Conservation (phyloP, 371 early-diverging fungal genomes). For the Polyrhizophydium stewartii region DNA sequence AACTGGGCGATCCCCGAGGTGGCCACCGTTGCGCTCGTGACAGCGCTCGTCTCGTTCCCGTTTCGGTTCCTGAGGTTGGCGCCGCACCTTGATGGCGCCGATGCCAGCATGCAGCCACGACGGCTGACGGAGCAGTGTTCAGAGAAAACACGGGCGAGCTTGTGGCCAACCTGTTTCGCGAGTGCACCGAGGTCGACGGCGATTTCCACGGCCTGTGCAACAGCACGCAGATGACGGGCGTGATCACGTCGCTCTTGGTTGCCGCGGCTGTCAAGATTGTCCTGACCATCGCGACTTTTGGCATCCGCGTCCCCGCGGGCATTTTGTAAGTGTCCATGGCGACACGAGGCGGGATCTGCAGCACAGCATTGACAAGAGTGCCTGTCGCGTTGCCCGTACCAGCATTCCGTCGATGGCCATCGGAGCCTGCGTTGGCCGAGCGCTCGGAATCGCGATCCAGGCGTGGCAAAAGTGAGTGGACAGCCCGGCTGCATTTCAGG, state of each 20-base stretch:
- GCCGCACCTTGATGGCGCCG: slow-evolving; percentile 28
- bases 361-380: neutral
- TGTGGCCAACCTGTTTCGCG: slow-evolving; percentile 78
- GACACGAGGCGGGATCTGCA: no score
- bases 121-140: neutral
- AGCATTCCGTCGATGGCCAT: slow-evolving; percentile 86
- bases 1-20: slow-evolving; percentile 70
- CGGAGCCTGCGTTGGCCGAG: slow-evolving; percentile 89
- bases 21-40: slow-evolving; percentile 62
- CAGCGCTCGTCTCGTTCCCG: slow-evolving; percentile 72
- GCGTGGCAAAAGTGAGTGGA: slow-evolving; percentile 15
- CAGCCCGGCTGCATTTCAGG: neutral
- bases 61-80: slow-evolving; percentile 79
- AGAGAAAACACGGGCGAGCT: slow-evolving; percentile 70
- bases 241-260: slow-evolving; percentile 23
- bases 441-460: slow-evolving; percentile 79
- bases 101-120: neutral
- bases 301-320: slow-evolving; percentile 77
- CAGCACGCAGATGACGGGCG: neutral
- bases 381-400: neutral
- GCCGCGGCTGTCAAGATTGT: slow-evolving; percentile 32
- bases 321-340: slow-evolving; percentile 54
- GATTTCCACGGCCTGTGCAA: slow-evolving; percentile 42
- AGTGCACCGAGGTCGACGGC: slow-evolving; percentile 57
- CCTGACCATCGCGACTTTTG: slow-evolving; percentile 39